Base-by-base conservation (phyloP, 805 yeast genomes). In the Pichia thaimueangensis region DNA sequence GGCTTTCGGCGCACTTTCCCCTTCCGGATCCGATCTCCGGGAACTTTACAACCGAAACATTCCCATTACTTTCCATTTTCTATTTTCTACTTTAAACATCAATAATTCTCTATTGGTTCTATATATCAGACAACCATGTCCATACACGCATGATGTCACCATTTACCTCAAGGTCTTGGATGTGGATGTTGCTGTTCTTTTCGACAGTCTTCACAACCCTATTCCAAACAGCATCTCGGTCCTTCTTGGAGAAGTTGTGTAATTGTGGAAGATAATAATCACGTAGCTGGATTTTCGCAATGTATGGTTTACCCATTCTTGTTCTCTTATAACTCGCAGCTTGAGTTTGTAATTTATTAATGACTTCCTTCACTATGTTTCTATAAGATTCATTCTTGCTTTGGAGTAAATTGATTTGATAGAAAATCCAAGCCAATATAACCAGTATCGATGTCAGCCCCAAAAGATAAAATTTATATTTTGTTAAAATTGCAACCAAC, bases 121-220 rank as follows among this genome's bases (percentile, higher is more conserved):
- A 56, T 7, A 62, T 48, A 43, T 58, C 65, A 12, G 80, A 77
- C 29, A 80, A 71, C 96, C 96, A 88, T 56, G 86, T 87, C 86
- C 95, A 85, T 28, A 86, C 86, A 56, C 79, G 78, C 72, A 84
- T 77, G 47, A 88, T 84, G 51, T 88, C 96, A 15, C 97, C 96
- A 54, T 82, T 84, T 23, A 80, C 71, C 57, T 88, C 97, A 43
- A 76, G 63, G 42, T 81, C 70, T 30, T 76, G 70, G 15, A 72
- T 67, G 45, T 79, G 73, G 11, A 88, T 76, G 53, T 81, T 82
- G 19, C 83, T 66, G 57, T 85, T 82, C 35, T 65, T 62, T 50
- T 86, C 95, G 6, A 88, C 72, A 25, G 63, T 67, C 17, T 62
- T 62, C 35, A 70, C 65, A 2, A 86, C 79, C 20, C 59, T 56